Evolutionary conservation across 192 early-diverging fungal species (phyloP).

Genomic region (Podila verticillata): DNA sequence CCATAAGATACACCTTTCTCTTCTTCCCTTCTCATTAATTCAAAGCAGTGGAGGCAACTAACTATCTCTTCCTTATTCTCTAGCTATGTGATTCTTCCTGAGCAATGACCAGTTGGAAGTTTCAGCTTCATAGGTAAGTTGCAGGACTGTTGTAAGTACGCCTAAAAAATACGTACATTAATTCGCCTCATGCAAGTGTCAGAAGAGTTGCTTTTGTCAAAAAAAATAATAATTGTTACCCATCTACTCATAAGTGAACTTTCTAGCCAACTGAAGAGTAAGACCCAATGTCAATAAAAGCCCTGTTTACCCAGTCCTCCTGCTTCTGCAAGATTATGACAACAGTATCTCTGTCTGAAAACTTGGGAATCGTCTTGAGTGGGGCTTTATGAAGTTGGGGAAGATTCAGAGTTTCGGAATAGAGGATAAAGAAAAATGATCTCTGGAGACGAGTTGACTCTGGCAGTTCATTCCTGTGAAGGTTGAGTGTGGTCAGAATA

Average conservation of each 20-base stretch:
- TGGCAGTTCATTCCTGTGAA: slow-evolving; percentile 24
- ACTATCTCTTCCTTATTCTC: too few species aligned
- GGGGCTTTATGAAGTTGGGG: slow-evolving; percentile 36
- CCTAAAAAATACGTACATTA: too few species aligned
- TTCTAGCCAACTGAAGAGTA: slow-evolving; percentile 22
- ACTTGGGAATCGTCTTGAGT: slow-evolving; percentile 30
- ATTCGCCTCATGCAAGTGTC: neutral
- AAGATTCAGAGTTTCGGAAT: slow-evolving; percentile 47
- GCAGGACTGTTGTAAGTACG: too few species aligned
- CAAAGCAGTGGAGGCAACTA: too few species aligned
- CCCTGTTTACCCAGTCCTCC: slow-evolving; percentile 42
- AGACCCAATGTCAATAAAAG: slow-evolving; percentile 34
- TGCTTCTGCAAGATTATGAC: slow-evolving; percentile 45
- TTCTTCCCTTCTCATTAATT: too few species aligned
- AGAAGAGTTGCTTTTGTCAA: neutral
- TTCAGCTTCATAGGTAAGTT: too few species aligned
- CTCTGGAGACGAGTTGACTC: slow-evolving; percentile 17
- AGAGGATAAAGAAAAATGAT: slow-evolving; percentile 40
- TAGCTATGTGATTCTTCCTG: too few species aligned
- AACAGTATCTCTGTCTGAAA: slow-evolving; percentile 23
- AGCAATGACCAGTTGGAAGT: too few species aligned
- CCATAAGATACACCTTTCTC: too few species aligned
- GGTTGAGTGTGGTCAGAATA: neutral
- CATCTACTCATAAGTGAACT: slow-evolving; percentile 14
- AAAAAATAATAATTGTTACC: neutral